phyloP scores from a whole-genome alignment of 2,329 filamentous ascomycete species.

The Fusarium coffeatum region DNA sequence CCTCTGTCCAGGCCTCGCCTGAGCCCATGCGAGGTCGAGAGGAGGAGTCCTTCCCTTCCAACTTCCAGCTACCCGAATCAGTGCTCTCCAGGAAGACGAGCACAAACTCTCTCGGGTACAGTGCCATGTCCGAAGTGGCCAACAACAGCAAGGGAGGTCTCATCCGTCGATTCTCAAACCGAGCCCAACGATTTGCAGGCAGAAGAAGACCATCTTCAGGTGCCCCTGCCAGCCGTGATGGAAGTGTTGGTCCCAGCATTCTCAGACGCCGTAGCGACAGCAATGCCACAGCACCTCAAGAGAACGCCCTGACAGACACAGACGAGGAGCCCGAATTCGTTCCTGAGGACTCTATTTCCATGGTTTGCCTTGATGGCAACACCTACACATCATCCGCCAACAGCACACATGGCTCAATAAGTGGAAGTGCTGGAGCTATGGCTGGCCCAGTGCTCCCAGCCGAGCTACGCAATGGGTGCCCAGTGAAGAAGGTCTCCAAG shows the following conservation, averaged over 20 bases:
- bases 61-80: conserved; percentile 80
- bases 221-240: conserved; percentile 80
- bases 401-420: conserved; percentile 61
- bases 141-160: conserved; percentile 66
- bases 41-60: conserved; percentile 62
- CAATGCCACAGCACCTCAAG: conserved; percentile 74
- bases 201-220: conserved; percentile 82
- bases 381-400: conserved; percentile 61
- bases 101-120: conserved; percentile 72
- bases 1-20: conserved; percentile 75
- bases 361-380: conserved; percentile 57
- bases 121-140: conserved; percentile 62
- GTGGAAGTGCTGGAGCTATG: conserved; percentile 57
- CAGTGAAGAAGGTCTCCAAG: conserved; percentile 85
- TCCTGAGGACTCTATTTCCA: conserved; percentile 50
- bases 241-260: conserved; percentile 89
- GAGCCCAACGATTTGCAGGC: conserved; percentile 75
- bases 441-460: conserved; percentile 81
- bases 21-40: conserved; percentile 69
- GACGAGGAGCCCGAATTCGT: conserved; percentile 61
- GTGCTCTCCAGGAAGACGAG: conserved; percentile 70
- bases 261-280: conserved; percentile 90
- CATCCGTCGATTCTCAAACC: conserved; percentile 87
- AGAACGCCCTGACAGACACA: conserved; percentile 61
- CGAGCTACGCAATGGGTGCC: conserved; percentile 80